Base-by-base conservation (phyloP, 1,139 yeast species). In the Blastobotrys aristatus region DNA sequence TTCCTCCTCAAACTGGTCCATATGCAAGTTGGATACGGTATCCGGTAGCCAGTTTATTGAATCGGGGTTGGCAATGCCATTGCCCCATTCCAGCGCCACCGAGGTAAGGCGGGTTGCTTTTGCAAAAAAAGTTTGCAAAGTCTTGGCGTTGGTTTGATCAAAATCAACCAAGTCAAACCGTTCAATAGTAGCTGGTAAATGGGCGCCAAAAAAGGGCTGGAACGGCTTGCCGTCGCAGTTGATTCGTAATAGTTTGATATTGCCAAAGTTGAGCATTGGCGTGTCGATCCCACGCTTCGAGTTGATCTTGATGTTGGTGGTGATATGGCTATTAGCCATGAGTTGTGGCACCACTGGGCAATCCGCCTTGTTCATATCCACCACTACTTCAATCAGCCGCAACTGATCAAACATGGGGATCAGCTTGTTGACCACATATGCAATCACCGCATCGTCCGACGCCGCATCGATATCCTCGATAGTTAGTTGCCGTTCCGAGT, bases 21-120 rank as follows among this genome's bases (percentile, higher is more conserved):
- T 37, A 34, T 49, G 48, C 36, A 49, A 40, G 17, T 47, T 30
- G 14, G 46, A 36, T 27, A 49, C 52, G 1, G 50, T 32, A 16
- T 33, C 40, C 27, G 52, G 52, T 4, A 49, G 32, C 52, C 52
- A 49, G 20, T 49, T 42, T 40, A 49, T 41, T 10, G 46, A 33
- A 24, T 40, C 26, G 18, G 34, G 34, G 33, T 39, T 39, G 5
- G 30, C 16, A 4, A 37, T 29, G 13, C 48, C 44, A n/a, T 38
- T 33, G n/a, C 52, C 52, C 52, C 52, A 49, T 31, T 49, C 46
- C 10, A 49, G 16, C 7, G 43, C 26, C 30, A 49, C 43, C 6
- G 42, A 39, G 11, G 42, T 43, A 13, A 49, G 46, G 22, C 36
- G 36, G 24, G 40, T 26, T 39, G 48, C 43, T 14, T 37, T 29